Percentiles rank a stretch among this genome's conserved stretches.
Conservation (phyloP, 352 stramenopile genomes). For the Phytopythium aichiense region DNA sequence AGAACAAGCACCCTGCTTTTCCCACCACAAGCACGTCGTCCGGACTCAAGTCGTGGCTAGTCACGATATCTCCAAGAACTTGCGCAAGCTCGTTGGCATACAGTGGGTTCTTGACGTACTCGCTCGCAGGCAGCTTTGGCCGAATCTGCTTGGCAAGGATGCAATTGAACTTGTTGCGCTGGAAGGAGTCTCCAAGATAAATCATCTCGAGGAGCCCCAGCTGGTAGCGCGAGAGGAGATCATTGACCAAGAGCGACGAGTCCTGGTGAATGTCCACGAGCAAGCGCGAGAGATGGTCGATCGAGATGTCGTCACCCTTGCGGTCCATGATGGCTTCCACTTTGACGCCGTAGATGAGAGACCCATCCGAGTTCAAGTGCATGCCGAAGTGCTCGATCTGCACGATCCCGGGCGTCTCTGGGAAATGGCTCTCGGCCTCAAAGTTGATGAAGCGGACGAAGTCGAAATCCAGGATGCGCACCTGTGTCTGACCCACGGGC, state of each 20-base stretch:
- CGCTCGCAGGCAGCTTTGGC: conserved; percentile 92
- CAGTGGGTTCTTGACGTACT: conserved; percentile 93
- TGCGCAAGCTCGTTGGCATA: conserved; percentile 97
- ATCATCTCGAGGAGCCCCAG: conserved; percentile 94
- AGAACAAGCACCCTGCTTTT: conserved; percentile 91
- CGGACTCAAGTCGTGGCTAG: conserved; percentile 92
- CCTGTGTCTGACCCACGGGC: conserved; percentile 90
- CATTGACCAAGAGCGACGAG: conserved; percentile 94
- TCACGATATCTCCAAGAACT: conserved; percentile 92
- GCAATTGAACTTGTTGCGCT: conserved; percentile 97
- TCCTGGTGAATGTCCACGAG: conserved; percentile 97
- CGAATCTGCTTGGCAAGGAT: conserved; percentile 97
- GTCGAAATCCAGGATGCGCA: conserved; percentile 97
- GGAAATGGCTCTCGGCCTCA: conserved; percentile 96
- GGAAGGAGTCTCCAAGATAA: conserved; percentile 93
- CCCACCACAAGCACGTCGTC: conserved; percentile 96
- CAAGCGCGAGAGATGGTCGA: conserved; percentile 94
- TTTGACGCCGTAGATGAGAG: conserved; percentile 82
- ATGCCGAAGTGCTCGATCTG: conserved; percentile 97
- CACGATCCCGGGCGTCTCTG: conserved; percentile 91
- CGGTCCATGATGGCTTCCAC: conserved; percentile 97
- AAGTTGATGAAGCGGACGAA: conserved; percentile 98
- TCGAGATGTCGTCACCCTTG: conserved; percentile 94
- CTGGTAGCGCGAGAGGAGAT: conserved; percentile 95
- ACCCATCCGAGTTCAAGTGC: conserved; percentile 75